These are phyloP conservation scores for Phytophthora chlamydospora DNA, from an alignment of 352 stramenopile species.

Conservation along the genomic window DNA sequence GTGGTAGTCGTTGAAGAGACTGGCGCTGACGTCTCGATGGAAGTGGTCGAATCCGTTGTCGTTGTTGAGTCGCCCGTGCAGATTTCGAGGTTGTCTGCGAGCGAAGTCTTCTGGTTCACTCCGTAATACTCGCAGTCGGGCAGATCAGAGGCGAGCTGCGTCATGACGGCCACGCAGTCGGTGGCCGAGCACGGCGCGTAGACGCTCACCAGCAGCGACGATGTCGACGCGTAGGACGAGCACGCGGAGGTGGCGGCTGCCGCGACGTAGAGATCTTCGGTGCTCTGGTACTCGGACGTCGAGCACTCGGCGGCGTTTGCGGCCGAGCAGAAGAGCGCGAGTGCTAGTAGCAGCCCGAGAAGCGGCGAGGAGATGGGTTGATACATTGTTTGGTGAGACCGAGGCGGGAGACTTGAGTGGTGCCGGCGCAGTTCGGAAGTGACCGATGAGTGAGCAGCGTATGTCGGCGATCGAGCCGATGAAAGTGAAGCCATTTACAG, in stretches of 20 bases:
- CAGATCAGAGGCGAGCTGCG: conserved; percentile 13
- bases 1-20: conserved; percentile 9
- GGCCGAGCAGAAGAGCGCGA: background rate
- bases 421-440: conserved; percentile 2
- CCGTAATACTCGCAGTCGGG: conserved; percentile 27
- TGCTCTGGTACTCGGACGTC: conserved; percentile 10
- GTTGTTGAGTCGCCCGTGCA: conserved; percentile 11
- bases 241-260: conserved; percentile 22
- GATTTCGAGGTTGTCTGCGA: conserved; percentile 19
- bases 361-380: background rate
- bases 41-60: conserved; percentile 12
- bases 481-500: conserved; percentile 5
- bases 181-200: conserved; percentile 20
- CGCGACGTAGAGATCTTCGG: conserved; percentile 11
- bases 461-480: conserved; percentile 3
- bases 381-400: background rate
- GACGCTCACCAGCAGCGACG: conserved; percentile 17
- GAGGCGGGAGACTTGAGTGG: background rate
- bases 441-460: background rate
- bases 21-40: background rate
- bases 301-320: conserved; percentile 21
- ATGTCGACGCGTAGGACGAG: conserved; percentile 13
- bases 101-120: conserved; percentile 30
- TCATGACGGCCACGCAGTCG: conserved; percentile 21
- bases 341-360: background rate